A percentile compares a stretch with the other conserved stretches of the same genome.
Conservation (phyloP, 2,329 filamentous ascomycete species). For the Venturia oleaginea region DNA sequence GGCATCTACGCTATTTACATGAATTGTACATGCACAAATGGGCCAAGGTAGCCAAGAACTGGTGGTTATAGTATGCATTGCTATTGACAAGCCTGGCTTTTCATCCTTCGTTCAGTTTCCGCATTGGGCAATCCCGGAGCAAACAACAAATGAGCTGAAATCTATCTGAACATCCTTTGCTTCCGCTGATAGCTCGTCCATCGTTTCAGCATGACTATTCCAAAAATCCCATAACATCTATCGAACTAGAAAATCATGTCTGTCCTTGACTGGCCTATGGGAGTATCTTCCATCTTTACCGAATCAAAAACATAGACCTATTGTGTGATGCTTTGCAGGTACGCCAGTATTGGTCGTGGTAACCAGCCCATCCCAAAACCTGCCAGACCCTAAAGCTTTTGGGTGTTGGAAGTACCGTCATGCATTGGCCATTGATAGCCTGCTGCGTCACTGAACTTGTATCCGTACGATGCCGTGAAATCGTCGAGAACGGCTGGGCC, state of each 20-base stretch:
- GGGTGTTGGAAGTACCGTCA: conserved; percentile 5
- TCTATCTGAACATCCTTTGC: neutral
- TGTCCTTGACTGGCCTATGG: neutral
- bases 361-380: neutral
- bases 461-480: conserved; percentile 95
- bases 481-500: conserved; percentile 94
- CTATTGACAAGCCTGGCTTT: neutral
- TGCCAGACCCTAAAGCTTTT: neutral
- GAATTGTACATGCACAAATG: neutral
- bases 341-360: neutral
- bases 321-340: neutral
- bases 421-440: conserved; percentile 31
- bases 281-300: neutral
- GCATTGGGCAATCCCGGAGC: neutral
- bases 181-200: neutral
- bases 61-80: no score
- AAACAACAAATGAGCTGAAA: neutral
- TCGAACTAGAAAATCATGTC: neutral
- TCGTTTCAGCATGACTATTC: conserved; percentile 3
- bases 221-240: neutral
- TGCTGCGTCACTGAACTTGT: conserved; percentile 79
- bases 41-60: no score
- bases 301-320: conserved; percentile 1
- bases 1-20: neutral
- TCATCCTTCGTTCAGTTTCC: neutral